These are phyloP conservation scores for Dioszegia crocea DNA, from an alignment of 768 basidiomycete genomes.

Conservation along the genomic window DNA sequence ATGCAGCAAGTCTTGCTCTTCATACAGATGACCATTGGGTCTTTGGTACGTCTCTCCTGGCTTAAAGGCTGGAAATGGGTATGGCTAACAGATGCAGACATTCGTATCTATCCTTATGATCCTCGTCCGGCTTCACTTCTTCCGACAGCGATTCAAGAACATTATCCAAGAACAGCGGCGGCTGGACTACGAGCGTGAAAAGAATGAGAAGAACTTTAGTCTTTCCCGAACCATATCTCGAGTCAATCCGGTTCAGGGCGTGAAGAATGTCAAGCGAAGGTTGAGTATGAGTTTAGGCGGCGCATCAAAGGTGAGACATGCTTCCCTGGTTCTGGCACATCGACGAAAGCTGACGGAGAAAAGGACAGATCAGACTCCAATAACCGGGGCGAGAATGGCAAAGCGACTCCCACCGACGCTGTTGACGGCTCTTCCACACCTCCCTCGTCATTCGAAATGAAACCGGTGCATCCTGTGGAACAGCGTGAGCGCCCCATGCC, in stretches of 20 bases:
- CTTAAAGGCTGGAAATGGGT: background rate
- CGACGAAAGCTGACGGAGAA: too few relatives aligned
- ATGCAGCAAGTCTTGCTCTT: conserved; percentile 49
- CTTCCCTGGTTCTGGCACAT: background rate
- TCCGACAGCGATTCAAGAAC: conserved; percentile 43
- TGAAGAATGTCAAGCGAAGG: conserved; percentile 21
- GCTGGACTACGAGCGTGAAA: conserved; percentile 20
- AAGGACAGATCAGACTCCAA: background rate
- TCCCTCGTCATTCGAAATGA: conserved; percentile 25
- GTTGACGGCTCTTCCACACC: conserved; percentile 3
- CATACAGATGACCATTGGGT: conserved; percentile 59
- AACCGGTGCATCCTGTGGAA: conserved; percentile 8
- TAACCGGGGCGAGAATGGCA: background rate
- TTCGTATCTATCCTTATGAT: conserved; percentile 49
- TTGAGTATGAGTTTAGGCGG: conserved; percentile 21
- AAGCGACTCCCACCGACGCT: background rate
- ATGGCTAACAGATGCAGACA: conserved; percentile 12
- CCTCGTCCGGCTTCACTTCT: conserved; percentile 47
- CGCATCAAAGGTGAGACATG: background rate
- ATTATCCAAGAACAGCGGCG: conserved; percentile 23
- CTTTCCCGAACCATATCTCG: conserved; percentile 30
- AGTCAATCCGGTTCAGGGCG: conserved; percentile 16
- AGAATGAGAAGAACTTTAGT: conserved; percentile 18
- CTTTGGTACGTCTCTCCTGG: conserved; percentile 25
- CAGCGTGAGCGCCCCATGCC: background rate